A percentile compares a stretch with the other conserved stretches of the same genome.
Conservation (phyloP, 257 asterid genomes). For the Schizonepeta tenuifolia region DNA sequence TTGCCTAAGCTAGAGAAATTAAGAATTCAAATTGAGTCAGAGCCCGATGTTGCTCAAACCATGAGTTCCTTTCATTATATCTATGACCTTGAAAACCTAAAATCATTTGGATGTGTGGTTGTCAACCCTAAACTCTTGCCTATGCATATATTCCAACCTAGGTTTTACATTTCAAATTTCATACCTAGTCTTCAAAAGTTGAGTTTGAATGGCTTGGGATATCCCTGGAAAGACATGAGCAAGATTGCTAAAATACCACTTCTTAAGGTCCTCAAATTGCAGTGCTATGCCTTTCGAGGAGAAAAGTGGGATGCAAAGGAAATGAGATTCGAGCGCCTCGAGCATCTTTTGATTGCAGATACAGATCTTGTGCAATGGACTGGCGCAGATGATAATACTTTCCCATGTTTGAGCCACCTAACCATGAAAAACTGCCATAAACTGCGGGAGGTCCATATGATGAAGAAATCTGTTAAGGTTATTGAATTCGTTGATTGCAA, state of each 20-base stretch:
- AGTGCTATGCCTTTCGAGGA: not conserved
- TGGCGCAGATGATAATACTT: not conserved
- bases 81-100: not conserved
- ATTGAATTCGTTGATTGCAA: conserved; percentile 25
- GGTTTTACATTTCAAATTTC: not conserved
- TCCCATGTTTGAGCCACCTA: not conserved
- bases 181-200: not conserved
- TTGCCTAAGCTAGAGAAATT: not conserved
- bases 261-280: not conserved
- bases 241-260: not conserved
- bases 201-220: not conserved
- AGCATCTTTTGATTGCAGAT: conserved; percentile 5
- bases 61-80: not conserved
- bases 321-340: not conserved
- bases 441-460: not conserved
- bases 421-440: conserved; percentile 25
- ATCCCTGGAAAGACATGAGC: conserved; percentile 1
- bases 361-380: conserved; percentile 11
- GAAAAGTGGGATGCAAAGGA: not conserved
- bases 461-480: not conserved
- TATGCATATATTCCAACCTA: not conserved
- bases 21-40: not conserved
- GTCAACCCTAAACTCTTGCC: not conserved
- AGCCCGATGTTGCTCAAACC: not conserved
- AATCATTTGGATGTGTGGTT: not conserved